These are phyloP conservation scores for Eucalyptus polybractea DNA, from an alignment of 345 rosid genomes.

Conservation along the genomic window DNA sequence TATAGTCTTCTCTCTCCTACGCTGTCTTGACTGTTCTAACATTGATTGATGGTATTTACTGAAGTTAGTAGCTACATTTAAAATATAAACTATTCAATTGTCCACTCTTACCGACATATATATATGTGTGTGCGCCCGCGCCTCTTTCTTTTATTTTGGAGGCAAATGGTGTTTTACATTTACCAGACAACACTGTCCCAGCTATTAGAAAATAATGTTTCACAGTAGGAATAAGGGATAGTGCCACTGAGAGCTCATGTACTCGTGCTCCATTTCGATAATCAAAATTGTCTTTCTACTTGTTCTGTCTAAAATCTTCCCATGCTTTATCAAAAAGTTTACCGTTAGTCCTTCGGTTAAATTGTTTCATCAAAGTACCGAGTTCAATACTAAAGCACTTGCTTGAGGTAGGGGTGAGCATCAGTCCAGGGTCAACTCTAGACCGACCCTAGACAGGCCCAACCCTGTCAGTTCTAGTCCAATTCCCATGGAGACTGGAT, in stretches of 20 bases:
- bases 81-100: not conserved
- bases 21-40: not conserved
- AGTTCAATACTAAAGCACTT: not conserved
- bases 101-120: not conserved
- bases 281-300: not conserved
- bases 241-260: not conserved
- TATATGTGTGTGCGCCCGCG: accelerated
- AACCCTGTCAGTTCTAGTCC: too few relatives aligned
- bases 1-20: not conserved
- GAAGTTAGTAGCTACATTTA: not conserved
- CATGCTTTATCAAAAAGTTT: not conserved
- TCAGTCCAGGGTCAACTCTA: too few relatives aligned
- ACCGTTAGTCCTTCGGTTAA: too few relatives aligned
- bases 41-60: not conserved
- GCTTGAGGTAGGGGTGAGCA: too few relatives aligned
- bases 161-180: not conserved
- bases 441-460: too few relatives aligned
- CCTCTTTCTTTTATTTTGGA: not conserved
- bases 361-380: not conserved
- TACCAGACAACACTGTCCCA: not conserved
- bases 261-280: not conserved
- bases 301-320: not conserved
- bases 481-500: too few relatives aligned
- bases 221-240: not conserved
- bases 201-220: not conserved